These are phyloP conservation scores for Auxenochlorella pyrenoidosa DNA, from an alignment of 139 green algal genomes.

Conservation along the genomic window DNA sequence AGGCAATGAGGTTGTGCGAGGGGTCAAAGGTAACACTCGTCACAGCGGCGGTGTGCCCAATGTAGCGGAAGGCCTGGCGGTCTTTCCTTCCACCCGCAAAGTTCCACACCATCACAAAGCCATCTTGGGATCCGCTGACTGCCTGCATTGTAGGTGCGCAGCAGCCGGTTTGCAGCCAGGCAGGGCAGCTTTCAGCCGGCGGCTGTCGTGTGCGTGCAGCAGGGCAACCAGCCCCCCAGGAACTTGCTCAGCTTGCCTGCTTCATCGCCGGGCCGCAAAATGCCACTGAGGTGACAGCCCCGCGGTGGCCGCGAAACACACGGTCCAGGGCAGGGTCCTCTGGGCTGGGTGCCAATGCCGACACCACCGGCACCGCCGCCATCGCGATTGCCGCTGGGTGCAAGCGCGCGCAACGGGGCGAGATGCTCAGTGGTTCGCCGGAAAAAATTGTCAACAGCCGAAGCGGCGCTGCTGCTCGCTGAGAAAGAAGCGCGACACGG, in stretches of 20 bases:
- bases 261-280: constrained; percentile 68
- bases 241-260: constrained; percentile 46
- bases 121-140: constrained; percentile 80
- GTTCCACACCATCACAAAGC: constrained; percentile 92
- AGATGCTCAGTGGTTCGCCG: too few species aligned
- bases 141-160: constrained; percentile 79
- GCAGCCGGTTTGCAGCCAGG: background rate
- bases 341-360: constrained; percentile 43
- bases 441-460: too few species aligned
- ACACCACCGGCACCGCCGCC: background rate
- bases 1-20: constrained; percentile 76
- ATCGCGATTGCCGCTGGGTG: background rate
- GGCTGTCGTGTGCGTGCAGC: background rate
- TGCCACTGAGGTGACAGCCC: constrained; percentile 78
- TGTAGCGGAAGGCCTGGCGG: constrained; percentile 76
- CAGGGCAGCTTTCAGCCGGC: background rate
- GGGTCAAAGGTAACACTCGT: constrained; percentile 83
- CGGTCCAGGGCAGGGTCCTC: constrained; percentile 86
- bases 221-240: background rate
- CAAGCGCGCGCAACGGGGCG: too few species aligned
- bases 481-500: too few species aligned
- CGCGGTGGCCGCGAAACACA: constrained; percentile 86
- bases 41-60: constrained; percentile 86
- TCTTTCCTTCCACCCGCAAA: constrained; percentile 83
- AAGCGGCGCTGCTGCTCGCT: too few species aligned